A percentile compares a stretch with the other conserved stretches of the same genome.
phyloP scores from a whole-genome alignment of 805 yeast species.

The Metschnikowia lachancei region DNA sequence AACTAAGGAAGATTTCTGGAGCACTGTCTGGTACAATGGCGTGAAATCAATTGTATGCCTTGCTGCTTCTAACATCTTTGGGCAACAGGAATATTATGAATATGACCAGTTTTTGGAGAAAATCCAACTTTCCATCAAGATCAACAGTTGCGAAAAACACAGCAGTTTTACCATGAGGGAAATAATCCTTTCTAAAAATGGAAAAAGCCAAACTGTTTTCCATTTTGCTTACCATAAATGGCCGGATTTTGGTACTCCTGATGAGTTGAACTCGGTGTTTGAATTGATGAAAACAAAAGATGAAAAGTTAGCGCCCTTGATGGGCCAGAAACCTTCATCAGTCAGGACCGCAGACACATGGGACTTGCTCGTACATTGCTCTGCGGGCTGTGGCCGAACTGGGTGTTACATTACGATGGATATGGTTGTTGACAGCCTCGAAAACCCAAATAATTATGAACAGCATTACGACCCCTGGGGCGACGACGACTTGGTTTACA shows the following conservation, averaged over 20 bases:
- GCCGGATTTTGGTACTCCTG: slow-evolving; percentile 49
- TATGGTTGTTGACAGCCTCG: slow-evolving; percentile 32
- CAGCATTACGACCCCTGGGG: slow-evolving; percentile 29
- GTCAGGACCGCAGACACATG: slow-evolving; percentile 11
- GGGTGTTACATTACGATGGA: slow-evolving; percentile 51
- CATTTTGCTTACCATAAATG: slow-evolving; percentile 43
- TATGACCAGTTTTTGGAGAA: slow-evolving; percentile 20
- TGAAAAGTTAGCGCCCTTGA: slow-evolving; percentile 19
- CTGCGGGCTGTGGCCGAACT: slow-evolving; percentile 61
- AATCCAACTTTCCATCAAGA: slow-evolving; percentile 16
- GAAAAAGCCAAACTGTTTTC: slow-evolving; percentile 23
- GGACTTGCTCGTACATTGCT: slow-evolving; percentile 48
- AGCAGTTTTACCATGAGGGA: slow-evolving; percentile 19
- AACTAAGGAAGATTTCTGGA: slow-evolving; percentile 46
- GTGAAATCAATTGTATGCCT: slow-evolving; percentile 38
- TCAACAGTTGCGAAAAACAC: slow-evolving; percentile 10
- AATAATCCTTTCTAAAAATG: slow-evolving; percentile 13
- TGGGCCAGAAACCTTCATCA: background rate
- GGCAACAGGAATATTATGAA: slow-evolving; percentile 20
- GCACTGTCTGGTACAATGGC: slow-evolving; percentile 33
- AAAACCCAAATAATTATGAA: slow-evolving; percentile 14
- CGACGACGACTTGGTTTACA: slow-evolving; percentile 54
- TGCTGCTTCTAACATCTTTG: slow-evolving; percentile 25
- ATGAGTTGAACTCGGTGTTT: slow-evolving; percentile 29
- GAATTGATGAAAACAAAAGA: slow-evolving; percentile 35